Conservation (phyloP, 2,329 filamentous ascomycete genomes). For the Calonectria henricotiae region DNA sequence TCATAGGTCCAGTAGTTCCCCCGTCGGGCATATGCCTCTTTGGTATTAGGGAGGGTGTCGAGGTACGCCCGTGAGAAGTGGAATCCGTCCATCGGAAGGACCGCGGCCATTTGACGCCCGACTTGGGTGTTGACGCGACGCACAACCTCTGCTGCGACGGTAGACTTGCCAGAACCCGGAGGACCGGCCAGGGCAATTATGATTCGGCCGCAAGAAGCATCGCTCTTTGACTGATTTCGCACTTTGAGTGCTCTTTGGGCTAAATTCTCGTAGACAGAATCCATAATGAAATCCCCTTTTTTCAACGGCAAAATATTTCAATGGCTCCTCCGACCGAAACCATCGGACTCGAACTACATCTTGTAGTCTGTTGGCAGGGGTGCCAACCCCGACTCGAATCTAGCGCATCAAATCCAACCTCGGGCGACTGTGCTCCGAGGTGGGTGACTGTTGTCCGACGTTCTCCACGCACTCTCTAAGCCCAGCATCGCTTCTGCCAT, state of each 20-base stretch:
- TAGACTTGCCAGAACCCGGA: constrained; percentile 32
- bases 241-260: constrained; percentile 21
- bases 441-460: constrained; percentile 22
- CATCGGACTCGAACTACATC: background rate
- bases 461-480: constrained; percentile 9
- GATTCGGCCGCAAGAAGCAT: constrained; percentile 2
- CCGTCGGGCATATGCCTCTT: constrained; percentile 17
- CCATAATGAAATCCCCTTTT: constrained; percentile 7
- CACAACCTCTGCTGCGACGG: constrained; percentile 29
- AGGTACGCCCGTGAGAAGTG: constrained; percentile 22
- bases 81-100: constrained; percentile 31
- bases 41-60: constrained; percentile 16
- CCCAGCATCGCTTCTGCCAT: constrained; percentile 11
- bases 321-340: background rate
- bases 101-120: background rate
- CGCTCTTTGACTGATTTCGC: background rate
- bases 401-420: constrained; percentile 5
- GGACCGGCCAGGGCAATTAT: constrained; percentile 27
- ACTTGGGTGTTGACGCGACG: constrained; percentile 28
- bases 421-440: constrained; percentile 29
- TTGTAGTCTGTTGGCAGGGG: constrained; percentile 2
- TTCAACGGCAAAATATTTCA: background rate
- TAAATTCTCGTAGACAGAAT: constrained; percentile 17
- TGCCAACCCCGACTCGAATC: background rate
- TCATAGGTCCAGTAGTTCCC: constrained; percentile 32